Percentiles rank a stretch among this genome's conserved stretches.
These are phyloP conservation scores for Coelastrella sp. DNA, from an alignment of 139 green algal genomes.

Conservation along the genomic window DNA sequence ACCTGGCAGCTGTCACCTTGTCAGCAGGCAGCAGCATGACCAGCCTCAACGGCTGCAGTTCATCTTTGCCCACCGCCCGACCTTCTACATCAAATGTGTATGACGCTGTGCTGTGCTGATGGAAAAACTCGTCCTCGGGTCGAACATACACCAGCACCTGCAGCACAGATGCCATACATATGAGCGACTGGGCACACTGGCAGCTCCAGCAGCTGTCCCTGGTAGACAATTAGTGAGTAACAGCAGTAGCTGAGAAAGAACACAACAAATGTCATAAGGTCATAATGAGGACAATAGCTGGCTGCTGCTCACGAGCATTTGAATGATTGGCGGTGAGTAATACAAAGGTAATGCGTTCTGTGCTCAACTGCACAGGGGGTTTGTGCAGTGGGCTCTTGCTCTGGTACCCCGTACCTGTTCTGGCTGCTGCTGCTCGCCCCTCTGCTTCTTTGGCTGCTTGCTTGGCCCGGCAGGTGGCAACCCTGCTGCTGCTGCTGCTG, in stretches of 20 bases:
- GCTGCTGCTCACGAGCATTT: neutral
- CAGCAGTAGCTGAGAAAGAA: conserved; percentile 58
- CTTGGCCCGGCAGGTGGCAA: conserved; percentile 33
- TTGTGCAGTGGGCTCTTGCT: neutral
- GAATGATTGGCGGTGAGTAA: neutral
- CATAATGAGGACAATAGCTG: neutral
- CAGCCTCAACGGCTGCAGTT: conserved; percentile 66
- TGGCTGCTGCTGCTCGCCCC: conserved; percentile 40
- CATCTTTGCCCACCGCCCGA: conserved; percentile 63
- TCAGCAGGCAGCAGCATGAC: conserved; percentile 64
- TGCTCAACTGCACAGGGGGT: neutral
- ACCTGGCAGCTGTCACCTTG: conserved; percentile 28
- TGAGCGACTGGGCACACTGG: too few species aligned
- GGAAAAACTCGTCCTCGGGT: conserved; percentile 92
- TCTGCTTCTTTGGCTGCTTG: conserved; percentile 49
- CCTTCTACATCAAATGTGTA: conserved; percentile 78
- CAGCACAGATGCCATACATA: conserved; percentile 3
- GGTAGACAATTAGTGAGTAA: conserved; percentile 25
- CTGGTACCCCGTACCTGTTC: neutral
- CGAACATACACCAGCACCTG: conserved; percentile 77
- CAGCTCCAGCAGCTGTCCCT: too few species aligned
- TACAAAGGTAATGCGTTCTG: neutral
- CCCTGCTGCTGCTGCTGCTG: conserved; percentile 15
- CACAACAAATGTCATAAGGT: neutral
- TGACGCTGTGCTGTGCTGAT: conserved; percentile 68